These are phyloP conservation scores for Boletus eberwhitei DNA, from an alignment of 768 basidiomycete genomes.

Conservation along the genomic window DNA sequence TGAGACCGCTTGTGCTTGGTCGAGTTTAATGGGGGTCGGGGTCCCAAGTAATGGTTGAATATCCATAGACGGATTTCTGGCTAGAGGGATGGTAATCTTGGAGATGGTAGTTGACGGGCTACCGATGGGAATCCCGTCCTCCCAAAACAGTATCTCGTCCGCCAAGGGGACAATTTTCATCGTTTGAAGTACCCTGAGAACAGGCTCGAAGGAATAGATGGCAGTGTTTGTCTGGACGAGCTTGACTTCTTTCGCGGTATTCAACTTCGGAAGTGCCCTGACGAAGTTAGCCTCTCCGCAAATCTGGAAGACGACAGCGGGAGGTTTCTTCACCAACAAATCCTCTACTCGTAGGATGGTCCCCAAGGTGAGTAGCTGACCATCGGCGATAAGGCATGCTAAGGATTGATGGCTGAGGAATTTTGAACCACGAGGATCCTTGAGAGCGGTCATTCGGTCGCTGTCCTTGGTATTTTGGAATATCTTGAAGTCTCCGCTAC, in stretches of 20 bases:
- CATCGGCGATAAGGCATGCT: slow-evolving; percentile 49
- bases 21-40: slow-evolving; percentile 43
- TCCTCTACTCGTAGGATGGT: slow-evolving; percentile 53
- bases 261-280: slow-evolving; percentile 41
- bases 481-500: slow-evolving; percentile 35
- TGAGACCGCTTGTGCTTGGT: slow-evolving; percentile 44
- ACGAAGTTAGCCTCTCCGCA: slow-evolving; percentile 39
- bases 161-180: slow-evolving; percentile 44
- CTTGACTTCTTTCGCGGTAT: slow-evolving; percentile 33
- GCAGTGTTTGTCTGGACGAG: slow-evolving; percentile 60
- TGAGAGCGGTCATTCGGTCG: slow-evolving; percentile 38
- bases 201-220: slow-evolving; percentile 60
- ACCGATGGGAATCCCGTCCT: slow-evolving; percentile 20
- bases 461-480: slow-evolving; percentile 32
- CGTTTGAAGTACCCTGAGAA: slow-evolving; percentile 54
- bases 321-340: slow-evolving; percentile 44
- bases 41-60: slow-evolving; percentile 39
- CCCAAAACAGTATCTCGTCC: slow-evolving; percentile 55
- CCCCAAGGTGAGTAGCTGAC: slow-evolving; percentile 49
- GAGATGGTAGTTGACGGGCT: slow-evolving; percentile 4
- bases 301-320: slow-evolving; percentile 52
- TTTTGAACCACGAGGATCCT: slow-evolving; percentile 32
- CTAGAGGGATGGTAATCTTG: slow-evolving; percentile 30
- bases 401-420: slow-evolving; percentile 54
- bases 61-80: slow-evolving; percentile 36